These are phyloP conservation scores for Taxawa tesnikishii DNA, from an alignment of 2,329 filamentous ascomycete species.

Conservation along the genomic window DNA sequence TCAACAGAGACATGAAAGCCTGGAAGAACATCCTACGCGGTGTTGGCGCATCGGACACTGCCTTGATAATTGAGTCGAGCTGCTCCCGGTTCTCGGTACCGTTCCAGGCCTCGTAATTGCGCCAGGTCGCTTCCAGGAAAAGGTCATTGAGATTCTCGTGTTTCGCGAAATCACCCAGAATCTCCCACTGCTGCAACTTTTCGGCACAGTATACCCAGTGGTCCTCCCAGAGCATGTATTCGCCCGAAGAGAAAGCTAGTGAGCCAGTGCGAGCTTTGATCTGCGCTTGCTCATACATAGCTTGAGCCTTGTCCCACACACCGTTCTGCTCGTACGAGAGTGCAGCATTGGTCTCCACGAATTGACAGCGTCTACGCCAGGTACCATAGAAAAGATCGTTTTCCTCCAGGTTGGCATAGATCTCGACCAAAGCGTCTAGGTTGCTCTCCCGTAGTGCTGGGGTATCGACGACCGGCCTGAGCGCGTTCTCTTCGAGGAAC, in stretches of 20 bases:
- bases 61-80: slow-evolving; percentile 87
- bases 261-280: slow-evolving; percentile 93
- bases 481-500: slow-evolving; percentile 79
- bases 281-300: slow-evolving; percentile 91
- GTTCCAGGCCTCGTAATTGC: slow-evolving; percentile 90
- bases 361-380: slow-evolving; percentile 89
- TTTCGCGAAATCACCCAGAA: slow-evolving; percentile 93
- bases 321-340: slow-evolving; percentile 97
- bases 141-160: slow-evolving; percentile 98
- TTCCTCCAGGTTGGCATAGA: slow-evolving; percentile 83
- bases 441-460: slow-evolving; percentile 82
- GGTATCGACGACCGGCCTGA: slow-evolving; percentile 75
- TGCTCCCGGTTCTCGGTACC: slow-evolving; percentile 76
- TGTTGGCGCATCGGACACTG: slow-evolving; percentile 93
- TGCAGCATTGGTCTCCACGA: slow-evolving; percentile 93
- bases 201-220: slow-evolving; percentile 97
- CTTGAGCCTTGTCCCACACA: slow-evolving; percentile 98
- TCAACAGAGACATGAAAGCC: slow-evolving; percentile 92
- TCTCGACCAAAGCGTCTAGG: slow-evolving; percentile 84
- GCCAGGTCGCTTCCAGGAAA: slow-evolving; percentile 88
- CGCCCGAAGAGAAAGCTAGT: slow-evolving; percentile 88
- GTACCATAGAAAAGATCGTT: slow-evolving; percentile 97
- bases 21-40: slow-evolving; percentile 93
- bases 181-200: slow-evolving; percentile 98
- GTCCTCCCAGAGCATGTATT: slow-evolving; percentile 99